Percentiles rank a stretch among this genome's conserved stretches.
Conservation (phyloP, 345 rosid genomes). For the Diplotaxis tenuifolia region DNA sequence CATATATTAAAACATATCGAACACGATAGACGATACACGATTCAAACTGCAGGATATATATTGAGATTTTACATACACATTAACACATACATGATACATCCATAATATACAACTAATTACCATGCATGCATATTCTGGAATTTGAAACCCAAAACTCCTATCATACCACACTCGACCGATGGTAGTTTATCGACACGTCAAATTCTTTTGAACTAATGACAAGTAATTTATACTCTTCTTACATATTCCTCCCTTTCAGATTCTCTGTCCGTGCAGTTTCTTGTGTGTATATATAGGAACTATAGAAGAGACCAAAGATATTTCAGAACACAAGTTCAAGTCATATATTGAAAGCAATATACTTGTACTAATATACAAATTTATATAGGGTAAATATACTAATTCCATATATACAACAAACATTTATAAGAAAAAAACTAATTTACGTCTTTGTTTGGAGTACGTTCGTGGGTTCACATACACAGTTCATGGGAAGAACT, state of each 20-base stretch:
- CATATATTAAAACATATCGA: no score
- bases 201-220: neutral
- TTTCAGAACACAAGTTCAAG: conserved; percentile 22
- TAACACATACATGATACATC: neutral
- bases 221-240: neutral
- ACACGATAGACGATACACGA: neutral
- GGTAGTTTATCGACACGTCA: neutral
- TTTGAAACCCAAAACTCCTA: neutral
- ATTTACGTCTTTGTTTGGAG: neutral
- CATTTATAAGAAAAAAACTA: neutral
- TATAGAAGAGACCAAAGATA: conserved; percentile 21
- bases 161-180: neutral
- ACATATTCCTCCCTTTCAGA: conserved; percentile 9
- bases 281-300: conserved; percentile 3
- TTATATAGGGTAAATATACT: neutral
- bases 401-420: neutral
- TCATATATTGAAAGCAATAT: neutral
- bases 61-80: neutral
- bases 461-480: neutral
- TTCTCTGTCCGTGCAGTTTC: conserved; percentile 29
- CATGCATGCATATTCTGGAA: conserved; percentile 9
- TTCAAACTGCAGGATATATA: neutral
- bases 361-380: neutral
- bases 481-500: conserved; percentile 33
- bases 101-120: neutral